These are phyloP conservation scores for Ustilago loliicola DNA, from an alignment of 1,284 basidiomycete species.

Conservation along the genomic window DNA sequence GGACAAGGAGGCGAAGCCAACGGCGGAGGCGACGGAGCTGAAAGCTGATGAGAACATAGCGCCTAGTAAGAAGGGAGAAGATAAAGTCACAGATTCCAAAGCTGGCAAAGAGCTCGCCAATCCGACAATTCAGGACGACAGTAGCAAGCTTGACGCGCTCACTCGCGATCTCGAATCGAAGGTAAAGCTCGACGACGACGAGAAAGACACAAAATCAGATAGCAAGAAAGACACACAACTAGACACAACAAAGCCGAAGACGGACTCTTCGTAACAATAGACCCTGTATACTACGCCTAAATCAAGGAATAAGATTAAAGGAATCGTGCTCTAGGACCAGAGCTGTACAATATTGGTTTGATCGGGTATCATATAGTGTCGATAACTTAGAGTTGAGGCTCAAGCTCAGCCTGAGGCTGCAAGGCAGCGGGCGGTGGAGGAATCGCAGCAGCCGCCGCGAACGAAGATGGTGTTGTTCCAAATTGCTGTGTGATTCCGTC, in stretches of 20 bases:
- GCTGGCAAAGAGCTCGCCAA: conserved; percentile 7
- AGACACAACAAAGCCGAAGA: neutral
- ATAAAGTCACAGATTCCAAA: neutral
- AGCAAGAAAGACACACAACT: neutral
- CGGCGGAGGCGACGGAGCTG: neutral
- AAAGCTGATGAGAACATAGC: neutral
- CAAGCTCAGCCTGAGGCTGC: neutral
- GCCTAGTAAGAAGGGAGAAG: neutral
- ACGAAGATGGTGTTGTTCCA: conserved; percentile 12
- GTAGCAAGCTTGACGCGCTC: conserved; percentile 30
- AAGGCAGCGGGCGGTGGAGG: conserved; percentile 10
- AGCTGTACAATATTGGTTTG: neutral
- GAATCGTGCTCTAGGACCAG: neutral
- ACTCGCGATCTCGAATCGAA: conserved; percentile 28
- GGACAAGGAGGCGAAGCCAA: conserved; percentile 16
- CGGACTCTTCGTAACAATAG: neutral
- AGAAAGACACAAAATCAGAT: neutral
- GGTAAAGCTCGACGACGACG: conserved; percentile 25
- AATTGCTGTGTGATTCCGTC: neutral
- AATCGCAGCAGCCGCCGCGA: conserved; percentile 32
- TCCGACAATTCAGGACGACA: conserved; percentile 28
- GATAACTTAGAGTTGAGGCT: conserved; percentile 2
- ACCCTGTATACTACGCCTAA: neutral
- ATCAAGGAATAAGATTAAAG: neutral
- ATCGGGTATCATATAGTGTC: conserved; percentile 14